Percentiles rank a stretch among this genome's conserved stretches.
Conservation (phyloP, 1,284 basidiomycete genomes). For the Megacollybia platyphylla region DNA sequence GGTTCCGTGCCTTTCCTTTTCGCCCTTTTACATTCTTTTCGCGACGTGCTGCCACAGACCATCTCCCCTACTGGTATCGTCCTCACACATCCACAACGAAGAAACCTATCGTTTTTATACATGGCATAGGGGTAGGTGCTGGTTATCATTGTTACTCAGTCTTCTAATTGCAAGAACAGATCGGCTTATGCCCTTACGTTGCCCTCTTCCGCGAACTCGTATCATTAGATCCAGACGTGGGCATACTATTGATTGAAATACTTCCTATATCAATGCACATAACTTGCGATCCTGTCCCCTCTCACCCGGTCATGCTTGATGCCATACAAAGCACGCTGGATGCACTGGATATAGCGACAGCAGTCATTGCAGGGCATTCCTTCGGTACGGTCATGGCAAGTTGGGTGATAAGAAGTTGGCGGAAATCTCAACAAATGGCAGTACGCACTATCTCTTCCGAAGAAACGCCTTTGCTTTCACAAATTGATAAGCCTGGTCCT, state of each 20-base stretch:
- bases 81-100: conserved; percentile 34
- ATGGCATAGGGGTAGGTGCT: conserved; percentile 48
- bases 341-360: conserved; percentile 22
- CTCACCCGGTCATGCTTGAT: conserved; percentile 21
- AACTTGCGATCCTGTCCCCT: conserved; percentile 28
- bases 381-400: conserved; percentile 49
- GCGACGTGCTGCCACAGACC: conserved; percentile 18
- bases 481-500: not conserved
- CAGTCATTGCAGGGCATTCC: conserved; percentile 43
- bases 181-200: conserved; percentile 46
- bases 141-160: not conserved
- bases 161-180: conserved; percentile 18
- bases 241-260: conserved; percentile 46
- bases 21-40: conserved; percentile 35
- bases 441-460: conserved; percentile 2
- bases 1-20: conserved; percentile 36
- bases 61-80: conserved; percentile 51
- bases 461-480: conserved; percentile 6
- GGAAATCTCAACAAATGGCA: conserved; percentile 10
- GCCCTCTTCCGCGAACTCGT: conserved; percentile 32
- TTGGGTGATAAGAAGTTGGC: conserved; percentile 25
- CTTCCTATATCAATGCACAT: conserved; percentile 50
- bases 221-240: conserved; percentile 27
- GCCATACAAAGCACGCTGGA: conserved; percentile 27
- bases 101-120: conserved; percentile 45